Percentiles rank a stretch among this genome's conserved stretches.
Evolutionary conservation across 306 rosid genomes (phyloP).

Genomic region (Macrotyloma uniflorum): DNA sequence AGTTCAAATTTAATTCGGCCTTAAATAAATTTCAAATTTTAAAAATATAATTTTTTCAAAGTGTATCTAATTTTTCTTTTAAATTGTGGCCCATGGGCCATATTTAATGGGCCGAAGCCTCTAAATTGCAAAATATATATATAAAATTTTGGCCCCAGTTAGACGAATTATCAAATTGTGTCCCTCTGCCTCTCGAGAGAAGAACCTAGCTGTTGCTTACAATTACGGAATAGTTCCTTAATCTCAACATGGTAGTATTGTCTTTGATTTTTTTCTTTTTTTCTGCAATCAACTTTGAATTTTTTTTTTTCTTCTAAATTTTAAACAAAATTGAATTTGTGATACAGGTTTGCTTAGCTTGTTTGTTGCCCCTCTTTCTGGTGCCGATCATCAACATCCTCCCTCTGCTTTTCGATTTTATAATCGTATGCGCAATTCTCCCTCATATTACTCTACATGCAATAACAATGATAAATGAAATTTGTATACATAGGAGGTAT

Average conservation of each 20-base stretch:
- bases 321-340: not conserved
- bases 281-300: not conserved
- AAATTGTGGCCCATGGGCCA: not conserved
- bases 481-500: not conserved
- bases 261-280: too few species aligned
- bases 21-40: too few species aligned
- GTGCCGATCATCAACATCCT: slow-evolving; percentile 49
- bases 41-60: too few species aligned
- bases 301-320: not conserved
- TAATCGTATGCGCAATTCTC: slow-evolving; percentile 29
- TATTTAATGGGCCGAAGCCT: not conserved
- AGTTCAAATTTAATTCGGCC: too few species aligned
- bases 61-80: too few species aligned
- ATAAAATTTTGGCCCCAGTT: not conserved
- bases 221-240: too few species aligned
- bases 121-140: not conserved
- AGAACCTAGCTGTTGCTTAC: too few species aligned
- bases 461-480: not conserved
- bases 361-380: slow-evolving; percentile 49
- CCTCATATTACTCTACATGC: too few species aligned
- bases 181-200: too few species aligned
- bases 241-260: slow-evolving; percentile 29
- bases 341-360: slow-evolving; percentile 46
- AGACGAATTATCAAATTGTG: not conserved
- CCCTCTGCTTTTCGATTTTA: slow-evolving; percentile 42